Evolutionary conservation across 495 filamentous ascomycete species (phyloP).

Genomic region (Chaetomium fimeti): DNA sequence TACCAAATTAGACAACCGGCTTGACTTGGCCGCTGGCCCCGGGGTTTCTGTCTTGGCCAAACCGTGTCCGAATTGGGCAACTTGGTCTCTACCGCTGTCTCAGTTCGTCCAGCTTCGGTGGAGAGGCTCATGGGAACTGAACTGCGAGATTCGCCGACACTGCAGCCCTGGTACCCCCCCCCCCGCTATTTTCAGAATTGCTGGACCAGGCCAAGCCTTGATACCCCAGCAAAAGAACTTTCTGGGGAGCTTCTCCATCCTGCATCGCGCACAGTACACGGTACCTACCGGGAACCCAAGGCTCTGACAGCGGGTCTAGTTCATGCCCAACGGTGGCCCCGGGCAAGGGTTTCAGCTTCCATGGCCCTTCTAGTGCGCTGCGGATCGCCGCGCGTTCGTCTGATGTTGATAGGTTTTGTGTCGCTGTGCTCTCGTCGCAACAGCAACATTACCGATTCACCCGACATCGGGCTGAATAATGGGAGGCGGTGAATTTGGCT

Average conservation of each 20-base stretch:
- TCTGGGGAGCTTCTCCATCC: slow-evolving; percentile 15
- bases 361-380: background rate
- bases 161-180: background rate
- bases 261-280: background rate
- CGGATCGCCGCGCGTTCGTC: slow-evolving; percentile 5
- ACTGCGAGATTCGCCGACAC: background rate
- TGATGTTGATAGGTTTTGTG: background rate
- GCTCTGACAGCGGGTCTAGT: slow-evolving; percentile 13
- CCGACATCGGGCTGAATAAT: background rate
- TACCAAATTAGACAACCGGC: background rate
- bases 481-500: background rate
- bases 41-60: background rate
- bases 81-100: background rate
- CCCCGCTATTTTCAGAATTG: background rate
- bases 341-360: slow-evolving; percentile 1
- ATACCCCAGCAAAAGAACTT: slow-evolving; percentile 18
- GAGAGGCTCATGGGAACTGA: background rate
- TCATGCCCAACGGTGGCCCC: slow-evolving; percentile 12
- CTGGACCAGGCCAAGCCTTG: background rate
- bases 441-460: background rate
- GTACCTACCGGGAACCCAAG: background rate
- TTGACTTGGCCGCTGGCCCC: background rate
- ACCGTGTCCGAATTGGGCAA: background rate
- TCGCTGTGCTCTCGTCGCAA: background rate
- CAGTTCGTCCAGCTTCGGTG: background rate